Evolutionary conservation across 306 rosid genomes (phyloP).

Genomic region (Rubus parviflorus): DNA sequence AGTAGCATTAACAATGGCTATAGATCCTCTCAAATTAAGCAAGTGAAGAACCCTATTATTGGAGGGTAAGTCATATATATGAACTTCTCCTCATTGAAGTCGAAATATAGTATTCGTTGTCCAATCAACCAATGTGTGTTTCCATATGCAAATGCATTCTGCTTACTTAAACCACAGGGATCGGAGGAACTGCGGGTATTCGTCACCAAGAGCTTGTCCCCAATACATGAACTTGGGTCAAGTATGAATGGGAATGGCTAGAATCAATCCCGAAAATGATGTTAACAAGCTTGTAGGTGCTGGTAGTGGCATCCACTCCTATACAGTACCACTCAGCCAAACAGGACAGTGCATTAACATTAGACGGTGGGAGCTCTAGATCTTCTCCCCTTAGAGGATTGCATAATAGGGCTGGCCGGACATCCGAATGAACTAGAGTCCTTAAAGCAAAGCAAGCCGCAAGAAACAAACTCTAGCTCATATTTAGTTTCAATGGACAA

Average conservation of each 20-base stretch:
- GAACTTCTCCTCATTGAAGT: background rate
- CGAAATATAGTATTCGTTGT: background rate
- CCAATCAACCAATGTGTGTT: background rate
- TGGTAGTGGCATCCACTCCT: background rate
- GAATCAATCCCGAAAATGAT: background rate
- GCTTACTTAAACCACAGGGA: background rate
- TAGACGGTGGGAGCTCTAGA: background rate
- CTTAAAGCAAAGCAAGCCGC: background rate
- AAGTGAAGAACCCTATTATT: background rate
- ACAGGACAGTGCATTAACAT: background rate
- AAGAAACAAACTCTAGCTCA: background rate
- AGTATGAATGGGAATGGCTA: background rate
- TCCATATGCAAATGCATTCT: background rate
- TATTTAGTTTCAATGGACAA: background rate
- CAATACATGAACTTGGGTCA: background rate
- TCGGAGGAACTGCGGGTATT: background rate
- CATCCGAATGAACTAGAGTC: background rate
- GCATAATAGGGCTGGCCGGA: background rate
- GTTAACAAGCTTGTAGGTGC: background rate
- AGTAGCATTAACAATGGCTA: background rate
- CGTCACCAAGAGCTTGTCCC: background rate
- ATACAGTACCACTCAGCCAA: background rate
- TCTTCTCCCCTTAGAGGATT: background rate
- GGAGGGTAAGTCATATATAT: background rate
- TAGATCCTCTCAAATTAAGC: background rate